Evolutionary conservation across 768 basidiomycete genomes (phyloP), one percentile per base, ranked within the genome.

Genomic region (Leccinum subgranulosum): DNA sequence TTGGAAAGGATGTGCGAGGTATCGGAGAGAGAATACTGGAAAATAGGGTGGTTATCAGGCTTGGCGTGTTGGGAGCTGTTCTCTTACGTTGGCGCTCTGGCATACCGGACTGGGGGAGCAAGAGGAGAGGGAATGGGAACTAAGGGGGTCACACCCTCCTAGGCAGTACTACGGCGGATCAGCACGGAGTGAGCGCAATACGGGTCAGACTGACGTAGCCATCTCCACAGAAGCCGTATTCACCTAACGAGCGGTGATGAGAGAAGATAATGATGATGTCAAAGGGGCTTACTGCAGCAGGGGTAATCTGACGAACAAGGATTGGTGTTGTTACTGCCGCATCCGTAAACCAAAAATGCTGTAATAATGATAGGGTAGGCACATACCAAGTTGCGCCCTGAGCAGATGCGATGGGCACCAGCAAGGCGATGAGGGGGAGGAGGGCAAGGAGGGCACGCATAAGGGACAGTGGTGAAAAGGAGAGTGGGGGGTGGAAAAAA

Each of bases 91-190:
- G 21, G 77, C 76, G 65, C 77, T 81, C 66, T 86, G 66, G 72
- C 92, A 94, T 41, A 92, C 69, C 0, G 92, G 92, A 47, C 79
- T 80, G 2, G 90, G 89, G 49, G 67, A 72, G 74, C 90, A 94
- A 0, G 91, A 90, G 57, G 74, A 73, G 39, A 87, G 72, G 3
- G 80, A 69, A 64, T 84, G 65, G 6, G 92, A 94, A 45, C 77
- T 73, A 29, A 91, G 77, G 19, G 92, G 90, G 66, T 94, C 84
- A 75, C 92, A 94, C n/a, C 92, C 92, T 49, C 89, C 90, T 33
- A 92, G 76, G 68, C 92, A 93, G 70, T 85, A 93, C 85, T 90
- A 63, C 19, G 29, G 11, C 28, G 45, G 17, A 21, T 67, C 54
- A 68, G 63, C 53, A 52, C 1, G 51, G 51, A 1, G 12, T 3